Base-by-base conservation (phyloP, 2,329 filamentous ascomycete species). In the Gnomoniopsis smithogilvyi region DNA sequence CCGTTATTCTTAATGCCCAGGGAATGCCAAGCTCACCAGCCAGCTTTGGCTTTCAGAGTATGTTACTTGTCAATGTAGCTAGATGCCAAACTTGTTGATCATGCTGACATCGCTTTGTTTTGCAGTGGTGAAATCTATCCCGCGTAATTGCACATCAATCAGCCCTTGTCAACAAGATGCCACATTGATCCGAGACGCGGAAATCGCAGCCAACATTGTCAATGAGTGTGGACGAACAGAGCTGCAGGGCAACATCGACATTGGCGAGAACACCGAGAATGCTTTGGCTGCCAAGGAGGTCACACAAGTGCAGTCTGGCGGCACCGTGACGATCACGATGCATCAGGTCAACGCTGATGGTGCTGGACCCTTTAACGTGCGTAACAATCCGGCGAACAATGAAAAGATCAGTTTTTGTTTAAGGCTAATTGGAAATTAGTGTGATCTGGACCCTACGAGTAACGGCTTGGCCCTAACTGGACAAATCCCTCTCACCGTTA, bases 91-190 rank as follows among this genome's bases (percentile, higher is more conserved):
- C 38, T 17, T n/a, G 14, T 17, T n/a, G 15, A 6, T n/a, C 38
- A 30, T 30, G 8, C 26, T 30, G 26, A 30, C 26, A 4, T 8
- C 8, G 8, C 8, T 8, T 8, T 30, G 26, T 30, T 8, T 30
- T 8, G 26, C 8, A 80, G 78, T 86, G 57, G 76, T 83, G 63
- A 70, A 78, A 43, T 71, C 69, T 59, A 75, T 85, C 63, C 81
- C 85, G 30, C 79, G 84, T 63, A 84, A 86, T 68, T 85, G 84
- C 67, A 85, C 82, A 15, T 74, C 74, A 51, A 83, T 86, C 72
- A 82, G 78, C 67, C 84, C 84, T 26, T 87, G 85, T 75, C 84
- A 87, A 66, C 82, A 83, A 63, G 85, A 88, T 62, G 76, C 84
- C 8, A 86, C 83, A 47, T 78, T 87, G 65, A 88, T 88, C 70